phyloP scores from a whole-genome alignment of 805 yeast genomes.

The Saturnispora serradocipensis region DNA sequence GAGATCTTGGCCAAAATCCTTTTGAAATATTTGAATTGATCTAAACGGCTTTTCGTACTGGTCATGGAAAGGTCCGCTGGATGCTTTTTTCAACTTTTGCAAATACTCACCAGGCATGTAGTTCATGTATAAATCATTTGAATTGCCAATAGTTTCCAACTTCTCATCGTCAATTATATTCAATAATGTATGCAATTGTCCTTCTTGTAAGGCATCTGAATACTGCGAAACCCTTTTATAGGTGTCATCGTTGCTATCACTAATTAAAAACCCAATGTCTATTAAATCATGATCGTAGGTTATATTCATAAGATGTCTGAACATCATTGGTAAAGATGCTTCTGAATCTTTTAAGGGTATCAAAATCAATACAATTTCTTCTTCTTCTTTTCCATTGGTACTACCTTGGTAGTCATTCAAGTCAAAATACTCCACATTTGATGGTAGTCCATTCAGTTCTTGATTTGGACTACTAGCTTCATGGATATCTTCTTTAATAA shows the following conservation, averaged over 20 bases:
- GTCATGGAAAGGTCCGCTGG: conserved; percentile 50
- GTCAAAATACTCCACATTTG: conserved; percentile 40
- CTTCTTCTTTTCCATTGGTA: conserved; percentile 36
- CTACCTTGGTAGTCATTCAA: conserved; percentile 48
- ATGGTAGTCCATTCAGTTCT: conserved; percentile 6
- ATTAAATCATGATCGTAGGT: conserved; percentile 75
- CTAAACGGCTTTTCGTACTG: conserved; percentile 64
- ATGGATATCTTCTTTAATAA: neutral
- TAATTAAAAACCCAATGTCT: conserved; percentile 72
- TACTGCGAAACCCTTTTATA: conserved; percentile 56
- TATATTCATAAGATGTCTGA: conserved; percentile 76
- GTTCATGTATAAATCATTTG: conserved; percentile 52
- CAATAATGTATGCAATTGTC: conserved; percentile 46
- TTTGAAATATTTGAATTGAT: conserved; percentile 68
- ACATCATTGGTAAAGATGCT: conserved; percentile 69
- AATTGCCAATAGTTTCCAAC: conserved; percentile 34
- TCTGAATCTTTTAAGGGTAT: conserved; percentile 78
- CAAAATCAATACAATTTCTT: conserved; percentile 59
- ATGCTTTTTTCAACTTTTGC: conserved; percentile 36
- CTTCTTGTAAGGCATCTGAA: conserved; percentile 60
- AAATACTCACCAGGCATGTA: conserved; percentile 56
- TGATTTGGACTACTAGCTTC: conserved; percentile 10
- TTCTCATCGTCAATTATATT: conserved; percentile 33
- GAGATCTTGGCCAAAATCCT: conserved; percentile 74
- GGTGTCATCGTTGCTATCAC: conserved; percentile 66